A percentile compares a stretch with the other conserved stretches of the same genome.
These are phyloP conservation scores for Stephanocyclus meneghinianus DNA, from an alignment of 352 stramenopile species.

Conservation along the genomic window DNA sequence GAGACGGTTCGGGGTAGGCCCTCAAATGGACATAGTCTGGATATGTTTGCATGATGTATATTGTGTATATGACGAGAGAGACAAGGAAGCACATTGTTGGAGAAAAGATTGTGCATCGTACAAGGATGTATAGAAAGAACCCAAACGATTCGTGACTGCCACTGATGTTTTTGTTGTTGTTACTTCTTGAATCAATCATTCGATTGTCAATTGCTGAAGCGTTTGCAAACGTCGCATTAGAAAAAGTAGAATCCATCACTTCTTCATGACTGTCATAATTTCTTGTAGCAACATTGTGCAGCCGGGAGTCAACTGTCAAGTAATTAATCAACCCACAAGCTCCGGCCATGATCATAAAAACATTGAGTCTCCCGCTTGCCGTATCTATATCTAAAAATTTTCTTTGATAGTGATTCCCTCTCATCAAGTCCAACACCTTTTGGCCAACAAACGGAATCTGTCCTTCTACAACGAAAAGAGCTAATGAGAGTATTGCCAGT, in stretches of 20 bases:
- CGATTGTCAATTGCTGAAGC: slow-evolving; percentile 11
- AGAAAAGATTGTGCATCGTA: slow-evolving; percentile 37
- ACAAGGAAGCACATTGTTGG: slow-evolving; percentile 36
- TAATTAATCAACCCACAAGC: slow-evolving; percentile 30
- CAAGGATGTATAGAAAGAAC: slow-evolving; percentile 16
- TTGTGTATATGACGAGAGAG: slow-evolving; percentile 24
- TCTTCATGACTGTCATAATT: not conserved
- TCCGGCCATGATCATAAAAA: slow-evolving; percentile 27
- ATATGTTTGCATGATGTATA: slow-evolving; percentile 40
- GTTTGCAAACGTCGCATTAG: slow-evolving; percentile 7
- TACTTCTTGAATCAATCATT: not conserved
- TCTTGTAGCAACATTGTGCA: not conserved
- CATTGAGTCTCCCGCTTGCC: slow-evolving; percentile 23
- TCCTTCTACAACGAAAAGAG: slow-evolving; percentile 24
- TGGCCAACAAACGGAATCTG: slow-evolving; percentile 33
- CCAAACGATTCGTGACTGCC: not conserved
- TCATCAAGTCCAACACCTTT: slow-evolving; percentile 25
- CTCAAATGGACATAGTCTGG: slow-evolving; percentile 34
- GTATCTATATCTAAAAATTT: slow-evolving; percentile 36
- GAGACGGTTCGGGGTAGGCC: slow-evolving; percentile 25
- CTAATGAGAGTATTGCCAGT: slow-evolving; percentile 17
- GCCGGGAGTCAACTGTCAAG: slow-evolving; percentile 12
- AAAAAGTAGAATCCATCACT: not conserved
- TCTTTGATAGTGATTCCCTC: slow-evolving; percentile 4
- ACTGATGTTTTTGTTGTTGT: not conserved